Evolutionary conservation across 257 asterid genomes (phyloP), one percentile per base, ranked within the genome.

Genomic region (Henckelia pumila): DNA sequence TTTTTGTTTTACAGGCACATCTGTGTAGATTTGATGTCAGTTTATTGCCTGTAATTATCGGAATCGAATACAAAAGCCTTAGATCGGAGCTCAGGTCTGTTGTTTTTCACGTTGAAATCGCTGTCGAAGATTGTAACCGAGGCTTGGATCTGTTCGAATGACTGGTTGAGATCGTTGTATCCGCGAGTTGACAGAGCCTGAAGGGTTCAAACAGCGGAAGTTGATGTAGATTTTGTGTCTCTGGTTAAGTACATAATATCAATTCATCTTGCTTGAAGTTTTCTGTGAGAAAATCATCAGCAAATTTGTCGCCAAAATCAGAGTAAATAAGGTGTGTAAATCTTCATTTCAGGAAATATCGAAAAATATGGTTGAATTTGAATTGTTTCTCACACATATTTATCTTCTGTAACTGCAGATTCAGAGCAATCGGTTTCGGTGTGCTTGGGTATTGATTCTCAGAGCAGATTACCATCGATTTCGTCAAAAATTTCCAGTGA

Each of bases 1-100:
- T 57, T 64, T 67, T 58, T 56, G 64, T 67, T 69, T 50, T 33
- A 37, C 79, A 79, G 82, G 84, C 71, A 3, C 56, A 58, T 65
- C 70, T 69, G 22, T 29, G 66, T 63, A 74, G 84, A 76, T 62
- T 74, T 66, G 78, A 69, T 80, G 77, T 79, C 76, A 78, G 64
- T 50, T 56, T 57, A 19, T 62, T 22, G 69, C 62, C 30, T 61
- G 35, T 44, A 10, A 59, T 64, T 76, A 76, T 75, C 81, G 71
- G 78, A 40, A 63, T 63, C 11, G 60, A 5, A 53, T 28, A 14
- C 29, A 52, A 64, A 58, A 67, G 44, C 67, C 74, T 57, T 30
- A 44, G 64, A 19, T 53, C 29, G 26, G 40, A 56, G 37, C 37
- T 21, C 56, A 2, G 64, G 65, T 68, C 57, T 53, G 29, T 26